Evolutionary conservation across 2,329 filamentous ascomycete species (phyloP).

Genomic region (Xylariaceae sp.): DNA sequence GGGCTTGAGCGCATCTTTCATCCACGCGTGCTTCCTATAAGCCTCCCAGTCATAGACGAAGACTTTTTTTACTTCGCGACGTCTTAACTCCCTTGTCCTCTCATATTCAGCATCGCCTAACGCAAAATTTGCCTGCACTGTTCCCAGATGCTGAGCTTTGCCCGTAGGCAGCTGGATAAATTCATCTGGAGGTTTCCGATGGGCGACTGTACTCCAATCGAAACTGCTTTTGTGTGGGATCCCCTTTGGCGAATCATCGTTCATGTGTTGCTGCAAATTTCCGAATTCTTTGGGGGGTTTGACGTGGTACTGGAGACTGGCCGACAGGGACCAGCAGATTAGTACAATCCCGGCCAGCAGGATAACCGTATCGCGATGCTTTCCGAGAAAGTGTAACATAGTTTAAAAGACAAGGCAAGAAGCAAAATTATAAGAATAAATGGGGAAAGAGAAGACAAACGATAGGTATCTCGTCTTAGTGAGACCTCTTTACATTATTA

Average conservation of each 20-base stretch:
- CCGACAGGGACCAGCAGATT: constrained; percentile 10
- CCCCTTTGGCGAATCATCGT: constrained; percentile 1
- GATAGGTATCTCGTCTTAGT: no score
- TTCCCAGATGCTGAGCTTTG: constrained; percentile 1
- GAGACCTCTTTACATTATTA: no score
- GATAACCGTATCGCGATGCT: constrained; percentile 5
- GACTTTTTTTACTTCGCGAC: constrained; percentile 30
- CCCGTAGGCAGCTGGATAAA: constrained; percentile 10
- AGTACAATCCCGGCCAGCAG: constrained; percentile 8
- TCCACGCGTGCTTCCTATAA: constrained; percentile 46
- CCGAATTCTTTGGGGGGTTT: constrained; percentile 12
- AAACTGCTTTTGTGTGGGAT: constrained; percentile 17
- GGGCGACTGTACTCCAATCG: constrained; percentile 15
- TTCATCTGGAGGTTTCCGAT: constrained; percentile 4
- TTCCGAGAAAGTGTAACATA: no score
- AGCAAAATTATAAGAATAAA: no score
- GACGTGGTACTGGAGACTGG: background rate
- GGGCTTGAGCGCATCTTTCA: constrained; percentile 45
- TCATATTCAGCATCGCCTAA: background rate
- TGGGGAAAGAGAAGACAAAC: no score
- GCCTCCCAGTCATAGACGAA: constrained; percentile 40
- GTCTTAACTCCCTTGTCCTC: constrained; percentile 24
- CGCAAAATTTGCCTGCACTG: constrained; percentile 7
- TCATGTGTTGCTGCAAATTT: constrained; percentile 13
- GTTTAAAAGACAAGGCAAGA: no score